Evolutionary conservation across 2,329 filamentous ascomycete genomes (phyloP).

Genomic region (Aspergillus novofumigatus): DNA sequence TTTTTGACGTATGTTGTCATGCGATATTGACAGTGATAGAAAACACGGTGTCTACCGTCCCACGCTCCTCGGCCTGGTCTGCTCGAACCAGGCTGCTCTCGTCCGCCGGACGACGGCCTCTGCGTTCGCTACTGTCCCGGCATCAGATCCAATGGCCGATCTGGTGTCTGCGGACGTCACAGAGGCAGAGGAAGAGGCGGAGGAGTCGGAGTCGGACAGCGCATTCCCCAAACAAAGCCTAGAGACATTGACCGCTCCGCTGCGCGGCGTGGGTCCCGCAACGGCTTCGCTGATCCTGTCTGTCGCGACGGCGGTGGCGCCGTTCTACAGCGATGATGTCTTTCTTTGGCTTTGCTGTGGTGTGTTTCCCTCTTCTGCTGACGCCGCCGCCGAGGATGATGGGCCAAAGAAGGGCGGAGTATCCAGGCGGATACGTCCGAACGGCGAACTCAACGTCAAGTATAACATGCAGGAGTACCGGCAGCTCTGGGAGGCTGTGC

Average conservation of each 20-base stretch:
- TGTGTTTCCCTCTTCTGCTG: slow-evolving; percentile 13
- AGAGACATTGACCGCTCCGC: slow-evolving; percentile 28
- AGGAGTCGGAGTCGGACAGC: not conserved
- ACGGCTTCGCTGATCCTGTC: slow-evolving; percentile 42
- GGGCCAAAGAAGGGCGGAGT: slow-evolving; percentile 2
- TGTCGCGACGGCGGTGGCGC: slow-evolving; percentile 25
- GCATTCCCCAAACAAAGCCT: slow-evolving; percentile 30
- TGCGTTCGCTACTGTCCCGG: slow-evolving; percentile 24
- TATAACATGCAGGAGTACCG: slow-evolving; percentile 40
- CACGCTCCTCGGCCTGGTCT: slow-evolving; percentile 37
- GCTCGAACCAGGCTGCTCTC: slow-evolving; percentile 27
- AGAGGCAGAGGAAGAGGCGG: not conserved
- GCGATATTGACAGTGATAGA: slow-evolving; percentile 14
- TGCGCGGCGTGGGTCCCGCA: slow-evolving; percentile 41
- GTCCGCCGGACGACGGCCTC: slow-evolving; percentile 24
- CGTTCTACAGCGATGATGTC: slow-evolving; percentile 43
- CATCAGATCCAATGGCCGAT: not conserved
- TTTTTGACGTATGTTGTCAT: not conserved
- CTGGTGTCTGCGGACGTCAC: not conserved
- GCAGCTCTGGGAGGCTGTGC: slow-evolving; percentile 27
- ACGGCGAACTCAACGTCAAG: slow-evolving; percentile 34
- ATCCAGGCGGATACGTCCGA: slow-evolving; percentile 15
- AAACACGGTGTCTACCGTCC: slow-evolving; percentile 41
- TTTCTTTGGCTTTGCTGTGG: slow-evolving; percentile 37
- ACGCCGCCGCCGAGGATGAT: not conserved